A percentile compares a stretch with the other conserved stretches of the same genome.
Evolutionary conservation across 148 eudicot species (phyloP).

Genomic region (Camellia sinensis): DNA sequence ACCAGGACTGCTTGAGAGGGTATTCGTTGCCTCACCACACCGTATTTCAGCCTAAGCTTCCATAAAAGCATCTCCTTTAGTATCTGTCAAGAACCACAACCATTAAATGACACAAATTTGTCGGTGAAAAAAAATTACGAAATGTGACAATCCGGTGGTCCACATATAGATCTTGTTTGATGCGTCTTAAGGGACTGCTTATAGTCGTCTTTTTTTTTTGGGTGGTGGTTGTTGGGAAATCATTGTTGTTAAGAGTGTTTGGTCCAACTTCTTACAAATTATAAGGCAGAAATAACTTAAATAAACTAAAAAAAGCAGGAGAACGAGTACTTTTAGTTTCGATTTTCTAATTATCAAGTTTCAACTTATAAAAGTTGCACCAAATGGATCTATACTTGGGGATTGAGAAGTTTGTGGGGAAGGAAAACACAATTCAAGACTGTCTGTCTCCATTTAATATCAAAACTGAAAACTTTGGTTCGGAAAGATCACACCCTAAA

Average conservation of each 20-base stretch:
- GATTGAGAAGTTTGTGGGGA: background rate
- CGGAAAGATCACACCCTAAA: background rate
- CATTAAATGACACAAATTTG: background rate
- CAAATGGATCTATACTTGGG: background rate
- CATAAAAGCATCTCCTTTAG: constrained; percentile 2
- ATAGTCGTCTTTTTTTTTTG: too few relatives aligned
- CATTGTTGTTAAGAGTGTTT: too few relatives aligned
- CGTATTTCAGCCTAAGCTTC: background rate
- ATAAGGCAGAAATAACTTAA: background rate
- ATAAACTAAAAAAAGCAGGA: too few relatives aligned
- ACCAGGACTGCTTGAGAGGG: too few relatives aligned
- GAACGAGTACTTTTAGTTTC: too few relatives aligned
- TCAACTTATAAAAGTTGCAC: too few relatives aligned
- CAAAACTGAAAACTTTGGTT: background rate
- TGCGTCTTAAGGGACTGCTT: too few relatives aligned
- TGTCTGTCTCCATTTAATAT: background rate
- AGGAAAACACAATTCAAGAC: background rate
- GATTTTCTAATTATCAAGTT: too few relatives aligned
- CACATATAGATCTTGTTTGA: too few relatives aligned
- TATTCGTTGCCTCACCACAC: background rate
- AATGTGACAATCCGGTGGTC: background rate
- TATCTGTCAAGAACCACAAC: background rate
- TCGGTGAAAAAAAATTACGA: background rate
- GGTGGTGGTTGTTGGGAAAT: too few relatives aligned
- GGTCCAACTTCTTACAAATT: background rate